Conservation (phyloP, 2,329 filamentous ascomycete species). For the Alternaria ventricosa region DNA sequence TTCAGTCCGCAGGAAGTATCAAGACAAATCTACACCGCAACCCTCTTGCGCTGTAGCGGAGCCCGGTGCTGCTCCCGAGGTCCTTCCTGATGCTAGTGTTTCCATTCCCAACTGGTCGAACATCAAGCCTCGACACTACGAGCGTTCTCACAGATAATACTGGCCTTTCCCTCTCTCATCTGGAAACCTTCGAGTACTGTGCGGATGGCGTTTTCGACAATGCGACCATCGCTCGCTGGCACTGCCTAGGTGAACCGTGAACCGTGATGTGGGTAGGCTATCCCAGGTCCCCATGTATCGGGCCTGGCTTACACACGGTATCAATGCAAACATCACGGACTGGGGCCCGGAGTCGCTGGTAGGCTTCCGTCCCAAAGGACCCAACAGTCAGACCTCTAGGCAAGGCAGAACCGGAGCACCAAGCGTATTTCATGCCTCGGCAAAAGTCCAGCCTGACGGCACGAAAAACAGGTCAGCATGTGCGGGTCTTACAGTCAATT, state of each 20-base stretch:
- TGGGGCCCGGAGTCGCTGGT: neutral
- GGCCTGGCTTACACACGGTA: neutral
- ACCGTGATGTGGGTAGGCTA: neutral
- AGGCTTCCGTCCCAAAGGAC: neutral
- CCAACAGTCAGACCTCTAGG: neutral
- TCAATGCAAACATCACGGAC: neutral
- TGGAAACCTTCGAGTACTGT: neutral
- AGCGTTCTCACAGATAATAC: neutral
- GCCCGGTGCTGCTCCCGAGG: neutral
- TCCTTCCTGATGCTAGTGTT: neutral
- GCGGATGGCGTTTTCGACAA: neutral
- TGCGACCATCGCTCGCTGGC: neutral
- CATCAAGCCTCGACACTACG: neutral
- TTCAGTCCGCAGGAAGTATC: neutral
- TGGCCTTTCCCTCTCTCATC: neutral
- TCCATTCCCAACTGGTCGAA: neutral
- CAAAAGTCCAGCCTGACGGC: neutral
- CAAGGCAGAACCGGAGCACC: neutral
- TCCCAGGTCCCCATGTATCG: neutral
- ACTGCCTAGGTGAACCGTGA: neutral
- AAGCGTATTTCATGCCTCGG: neutral
- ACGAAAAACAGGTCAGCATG: neutral
- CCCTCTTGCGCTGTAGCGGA: neutral
- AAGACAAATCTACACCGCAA: neutral
- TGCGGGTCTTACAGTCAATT: neutral